phyloP scores from a whole-genome alignment of 2,329 filamentous ascomycete genomes.

The Hymenoscyphus linearis region DNA sequence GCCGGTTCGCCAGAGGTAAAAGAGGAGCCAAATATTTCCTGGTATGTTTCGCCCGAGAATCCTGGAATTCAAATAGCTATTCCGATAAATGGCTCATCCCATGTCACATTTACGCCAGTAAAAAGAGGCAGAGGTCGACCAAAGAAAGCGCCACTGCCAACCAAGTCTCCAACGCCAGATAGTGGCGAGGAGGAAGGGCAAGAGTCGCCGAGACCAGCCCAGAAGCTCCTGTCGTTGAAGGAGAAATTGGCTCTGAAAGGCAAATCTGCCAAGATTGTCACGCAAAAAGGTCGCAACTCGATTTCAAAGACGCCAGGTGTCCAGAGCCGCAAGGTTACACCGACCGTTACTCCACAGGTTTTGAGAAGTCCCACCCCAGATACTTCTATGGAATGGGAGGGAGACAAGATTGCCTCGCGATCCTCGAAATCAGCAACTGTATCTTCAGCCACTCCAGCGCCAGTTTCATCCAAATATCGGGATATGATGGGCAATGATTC shows the following conservation, averaged over 20 bases:
- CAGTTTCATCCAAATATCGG: background rate
- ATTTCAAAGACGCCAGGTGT: background rate
- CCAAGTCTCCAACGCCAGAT: conserved; percentile 7
- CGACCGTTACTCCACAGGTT: background rate
- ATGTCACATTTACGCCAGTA: conserved; percentile 13
- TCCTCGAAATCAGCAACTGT: background rate
- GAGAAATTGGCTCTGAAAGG: conserved; percentile 30
- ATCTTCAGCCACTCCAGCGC: background rate
- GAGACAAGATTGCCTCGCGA: background rate
- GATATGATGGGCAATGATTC: background rate
- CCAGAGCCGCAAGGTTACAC: background rate
- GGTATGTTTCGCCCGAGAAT: conserved; percentile 8
- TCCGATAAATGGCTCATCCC: background rate
- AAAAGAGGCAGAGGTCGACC: conserved; percentile 25
- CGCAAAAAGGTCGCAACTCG: conserved; percentile 11
- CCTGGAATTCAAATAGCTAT: conserved; percentile 6
- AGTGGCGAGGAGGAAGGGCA: background rate
- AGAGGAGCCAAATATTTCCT: background rate
- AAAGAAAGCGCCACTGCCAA: conserved; percentile 12
- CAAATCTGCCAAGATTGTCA: conserved; percentile 27
- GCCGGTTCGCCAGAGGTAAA: background rate
- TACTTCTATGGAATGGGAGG: conserved; percentile 1
- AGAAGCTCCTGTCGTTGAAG: conserved; percentile 25
- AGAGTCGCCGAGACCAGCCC: background rate
- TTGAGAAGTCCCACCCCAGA: conserved; percentile 1